phyloP scores from a whole-genome alignment of 495 filamentous ascomycete species.

The Rusavskia elegans region DNA sequence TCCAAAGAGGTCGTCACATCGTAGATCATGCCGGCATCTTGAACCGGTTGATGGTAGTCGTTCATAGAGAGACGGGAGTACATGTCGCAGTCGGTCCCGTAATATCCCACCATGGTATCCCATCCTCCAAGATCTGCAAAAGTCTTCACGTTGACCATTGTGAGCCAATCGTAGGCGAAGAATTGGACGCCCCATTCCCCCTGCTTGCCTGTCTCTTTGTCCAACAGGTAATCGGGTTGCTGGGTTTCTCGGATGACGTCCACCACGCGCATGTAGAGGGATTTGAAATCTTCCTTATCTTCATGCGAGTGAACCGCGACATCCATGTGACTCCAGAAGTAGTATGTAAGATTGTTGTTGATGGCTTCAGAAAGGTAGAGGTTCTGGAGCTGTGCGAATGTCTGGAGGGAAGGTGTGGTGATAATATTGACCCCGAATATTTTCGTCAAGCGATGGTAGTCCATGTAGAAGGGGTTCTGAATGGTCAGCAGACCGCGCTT shows the following conservation, averaged over 20 bases:
- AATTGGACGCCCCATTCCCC: constrained; percentile 34
- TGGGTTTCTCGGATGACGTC: constrained; percentile 21
- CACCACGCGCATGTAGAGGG: constrained; percentile 34
- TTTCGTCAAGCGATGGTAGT: constrained; percentile 33
- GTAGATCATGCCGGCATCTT: constrained; percentile 8
- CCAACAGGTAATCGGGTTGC: constrained; percentile 1
- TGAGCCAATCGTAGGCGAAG: constrained; percentile 43
- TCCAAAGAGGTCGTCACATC: constrained; percentile 8
- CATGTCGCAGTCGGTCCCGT: constrained; percentile 45
- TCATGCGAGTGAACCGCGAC: constrained; percentile 37
- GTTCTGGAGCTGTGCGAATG: constrained; percentile 48
- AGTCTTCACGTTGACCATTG: constrained; percentile 38
- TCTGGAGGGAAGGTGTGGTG: constrained; percentile 38
- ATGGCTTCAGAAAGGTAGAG: constrained; percentile 37
- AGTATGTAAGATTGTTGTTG: constrained; percentile 31
- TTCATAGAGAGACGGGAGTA: constrained; percentile 35
- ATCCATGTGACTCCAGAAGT: constrained; percentile 49
- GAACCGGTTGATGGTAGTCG: constrained; percentile 15
- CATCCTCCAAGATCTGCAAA: constrained; percentile 37
- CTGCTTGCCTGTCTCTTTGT: constrained; percentile 2
- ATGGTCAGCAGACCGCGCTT: constrained; percentile 31
- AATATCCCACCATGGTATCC: constrained; percentile 45
- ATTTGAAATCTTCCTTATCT: constrained; percentile 25
- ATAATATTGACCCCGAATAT: constrained; percentile 41
- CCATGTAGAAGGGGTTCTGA: constrained; percentile 47